Evolutionary conservation across 2,329 filamentous ascomycete genomes (phyloP).

Genomic region (Fusarium euwallaceae): DNA sequence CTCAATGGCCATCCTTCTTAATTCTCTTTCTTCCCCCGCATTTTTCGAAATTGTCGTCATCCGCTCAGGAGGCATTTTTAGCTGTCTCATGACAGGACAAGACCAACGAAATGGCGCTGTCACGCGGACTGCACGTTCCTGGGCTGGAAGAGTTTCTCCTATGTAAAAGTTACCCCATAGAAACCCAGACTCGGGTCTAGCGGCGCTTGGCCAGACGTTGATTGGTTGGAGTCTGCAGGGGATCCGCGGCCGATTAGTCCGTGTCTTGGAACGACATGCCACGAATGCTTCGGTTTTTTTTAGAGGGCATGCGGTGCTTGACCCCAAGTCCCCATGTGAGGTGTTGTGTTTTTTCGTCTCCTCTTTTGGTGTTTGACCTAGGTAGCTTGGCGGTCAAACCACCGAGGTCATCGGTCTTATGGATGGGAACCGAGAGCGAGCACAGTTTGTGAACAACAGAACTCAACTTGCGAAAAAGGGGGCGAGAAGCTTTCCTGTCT

Average conservation of each 20-base stretch:
- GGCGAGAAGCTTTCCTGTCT: background rate
- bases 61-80: conserved; percentile 2
- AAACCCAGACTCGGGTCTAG: conserved; percentile 38
- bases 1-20: background rate
- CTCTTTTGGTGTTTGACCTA: background rate
- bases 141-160: conserved; percentile 45
- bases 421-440: background rate
- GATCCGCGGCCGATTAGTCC: conserved; percentile 27
- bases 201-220: background rate
- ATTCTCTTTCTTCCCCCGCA: conserved; percentile 36
- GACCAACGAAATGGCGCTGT: conserved; percentile 38
- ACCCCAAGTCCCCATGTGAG: background rate
- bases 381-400: background rate
- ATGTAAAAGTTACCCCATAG: conserved; percentile 50
- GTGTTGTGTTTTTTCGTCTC: background rate
- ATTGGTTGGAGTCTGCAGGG: conserved; percentile 31
- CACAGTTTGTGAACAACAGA: background rate
- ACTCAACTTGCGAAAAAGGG: background rate
- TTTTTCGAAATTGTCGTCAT: conserved; percentile 41
- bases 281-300: background rate
- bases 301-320: background rate
- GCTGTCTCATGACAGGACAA: conserved; percentile 16
- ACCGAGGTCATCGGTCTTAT: background rate
- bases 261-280: conserved; percentile 1
- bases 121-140: conserved; percentile 46